phyloP scores from a whole-genome alignment of 495 filamentous ascomycete species.

The Pyrenula massariospora region DNA sequence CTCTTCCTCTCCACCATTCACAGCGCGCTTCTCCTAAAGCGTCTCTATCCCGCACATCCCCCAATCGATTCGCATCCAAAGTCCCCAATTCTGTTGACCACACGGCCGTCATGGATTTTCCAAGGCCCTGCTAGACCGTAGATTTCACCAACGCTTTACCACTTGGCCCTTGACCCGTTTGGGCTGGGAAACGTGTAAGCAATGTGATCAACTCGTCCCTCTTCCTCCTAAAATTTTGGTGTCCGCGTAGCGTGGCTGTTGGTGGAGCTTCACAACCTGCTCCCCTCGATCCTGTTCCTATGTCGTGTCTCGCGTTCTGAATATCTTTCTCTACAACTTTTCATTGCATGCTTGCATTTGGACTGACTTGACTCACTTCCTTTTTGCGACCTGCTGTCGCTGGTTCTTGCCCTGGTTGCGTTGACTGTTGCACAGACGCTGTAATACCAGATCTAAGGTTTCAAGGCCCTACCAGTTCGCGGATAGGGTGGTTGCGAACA shows the following conservation, averaged over 20 bases:
- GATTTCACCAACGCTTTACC: neutral
- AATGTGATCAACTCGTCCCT: neutral
- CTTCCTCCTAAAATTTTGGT: neutral
- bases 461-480: neutral
- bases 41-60: neutral
- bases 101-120: too few relatives aligned
- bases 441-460: neutral
- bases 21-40: neutral
- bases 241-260: neutral
- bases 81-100: neutral
- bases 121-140: too few relatives aligned
- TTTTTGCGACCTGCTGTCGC: neutral
- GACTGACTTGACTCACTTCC: neutral
- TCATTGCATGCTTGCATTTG: neutral
- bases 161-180: neutral
- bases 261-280: neutral
- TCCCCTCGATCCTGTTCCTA: neutral
- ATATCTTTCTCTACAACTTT: neutral
- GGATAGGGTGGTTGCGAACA: neutral
- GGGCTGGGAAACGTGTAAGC: neutral
- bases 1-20: neutral
- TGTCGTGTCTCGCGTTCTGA: neutral
- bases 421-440: neutral
- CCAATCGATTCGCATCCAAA: neutral
- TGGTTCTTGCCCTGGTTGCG: neutral